Base-by-base conservation (phyloP, 2,329 filamentous ascomycete genomes). In the Allantophomopsis lycopodina region DNA sequence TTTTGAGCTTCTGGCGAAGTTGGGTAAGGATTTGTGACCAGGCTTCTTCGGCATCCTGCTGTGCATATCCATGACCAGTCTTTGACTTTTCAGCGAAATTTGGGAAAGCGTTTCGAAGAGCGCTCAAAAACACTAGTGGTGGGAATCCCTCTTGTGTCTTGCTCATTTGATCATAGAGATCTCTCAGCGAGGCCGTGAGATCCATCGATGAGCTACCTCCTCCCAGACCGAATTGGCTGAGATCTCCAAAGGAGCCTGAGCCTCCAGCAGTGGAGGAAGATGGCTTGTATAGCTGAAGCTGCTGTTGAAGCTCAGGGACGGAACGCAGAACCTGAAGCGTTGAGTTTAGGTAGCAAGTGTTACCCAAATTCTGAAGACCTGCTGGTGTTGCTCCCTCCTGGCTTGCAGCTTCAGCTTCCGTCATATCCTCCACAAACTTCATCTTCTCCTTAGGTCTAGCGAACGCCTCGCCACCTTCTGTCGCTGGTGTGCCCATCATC, bases 261-360 rank as follows among this genome's bases (percentile, higher is more conserved):
- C n/a, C 44, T 44, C 11, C 50, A 48, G 21, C 46, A 41, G 38
- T 41, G 13, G 43, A 50, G 45, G 18, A 7, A 20, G 44, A 44
- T 49, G 69, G 51, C 35, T 53, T 70, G 50, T 84, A 93, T 36
- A 70, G 76, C 44, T 66, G 56, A 35, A 98, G 70, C 50, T 85
- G 76, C 30, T 84, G 69, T 55, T 94, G 86, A 30, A 98, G 74
- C 63, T 98, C 91, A 7, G 91, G 91, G 43, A 98, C 86, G 39
- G 81, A 73, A 45, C 84, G 79, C 48, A 98, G 66, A 4, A 86
- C 82, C 60, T 98, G 93, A n/a, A 98, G 69, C 0, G 89, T 94
- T 37, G 91, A 91, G 68, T 98, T 98, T 54, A 96, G 78, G 59
- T 98, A 98, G 66, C 91, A 98, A 4, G 93, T 98, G 61, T 98